Percentiles rank a stretch among this genome's conserved stretches.
phyloP scores from a whole-genome alignment of 257 asterid species.

The Rehmannia glutinosa region DNA sequence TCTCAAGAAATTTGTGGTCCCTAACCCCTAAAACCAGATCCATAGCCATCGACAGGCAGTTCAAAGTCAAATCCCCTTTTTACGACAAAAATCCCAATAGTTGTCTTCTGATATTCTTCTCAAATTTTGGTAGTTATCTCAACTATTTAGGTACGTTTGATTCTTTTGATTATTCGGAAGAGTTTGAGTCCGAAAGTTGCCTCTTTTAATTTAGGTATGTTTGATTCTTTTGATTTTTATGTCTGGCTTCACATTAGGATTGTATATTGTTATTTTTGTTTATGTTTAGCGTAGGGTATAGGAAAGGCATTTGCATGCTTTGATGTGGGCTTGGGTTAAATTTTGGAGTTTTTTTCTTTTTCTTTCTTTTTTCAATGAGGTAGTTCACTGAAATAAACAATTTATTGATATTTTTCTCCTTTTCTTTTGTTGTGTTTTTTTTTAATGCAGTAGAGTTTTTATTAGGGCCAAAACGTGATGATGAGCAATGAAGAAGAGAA shows the following conservation, averaged over 20 bases:
- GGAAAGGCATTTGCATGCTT: slow-evolving; percentile 23
- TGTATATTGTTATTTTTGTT: slow-evolving; percentile 12
- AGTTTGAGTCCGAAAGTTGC: too few species aligned
- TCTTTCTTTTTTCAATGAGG: background rate
- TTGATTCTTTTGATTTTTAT: too few species aligned
- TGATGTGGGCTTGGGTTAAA: slow-evolving; percentile 9
- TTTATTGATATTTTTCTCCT: background rate
- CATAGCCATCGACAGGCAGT: too few species aligned
- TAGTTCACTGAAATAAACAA: background rate
- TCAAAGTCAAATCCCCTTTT: too few species aligned
- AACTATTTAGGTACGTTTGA: too few species aligned
- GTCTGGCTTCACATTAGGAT: slow-evolving; percentile 38
- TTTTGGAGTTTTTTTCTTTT: background rate
- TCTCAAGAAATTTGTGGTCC: too few species aligned
- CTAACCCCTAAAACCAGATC: too few species aligned
- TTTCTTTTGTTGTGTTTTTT: slow-evolving; percentile 1
- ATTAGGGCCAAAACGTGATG: slow-evolving; percentile 44
- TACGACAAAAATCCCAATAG: too few species aligned
- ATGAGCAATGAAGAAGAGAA: slow-evolving; percentile 92
- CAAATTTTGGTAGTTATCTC: too few species aligned
- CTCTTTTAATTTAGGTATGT: too few species aligned
- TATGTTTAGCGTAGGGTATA: background rate
- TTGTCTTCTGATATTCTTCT: too few species aligned
- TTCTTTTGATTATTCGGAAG: too few species aligned
- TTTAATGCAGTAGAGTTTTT: slow-evolving; percentile 13